phyloP scores from a whole-genome alignment of 345 rosid genomes.

The Trapa bicornis region DNA sequence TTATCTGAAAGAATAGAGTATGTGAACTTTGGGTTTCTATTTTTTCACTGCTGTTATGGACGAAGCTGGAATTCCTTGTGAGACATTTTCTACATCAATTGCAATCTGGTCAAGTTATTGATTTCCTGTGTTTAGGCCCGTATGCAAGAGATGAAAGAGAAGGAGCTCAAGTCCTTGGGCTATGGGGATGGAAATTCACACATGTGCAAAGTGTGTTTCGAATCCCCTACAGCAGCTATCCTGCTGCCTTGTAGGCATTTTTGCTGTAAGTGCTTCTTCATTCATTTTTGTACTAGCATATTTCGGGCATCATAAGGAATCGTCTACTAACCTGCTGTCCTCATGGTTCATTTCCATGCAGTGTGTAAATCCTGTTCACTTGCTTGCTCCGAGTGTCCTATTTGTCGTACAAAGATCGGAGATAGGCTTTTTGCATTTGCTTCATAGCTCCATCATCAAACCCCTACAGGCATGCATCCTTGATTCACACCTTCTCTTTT shows the following conservation, averaged over 20 bases:
- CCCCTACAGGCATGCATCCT: slow-evolving; percentile 23
- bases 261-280: slow-evolving; percentile 55
- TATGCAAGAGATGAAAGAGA: slow-evolving; percentile 99
- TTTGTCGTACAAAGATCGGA: slow-evolving; percentile 85
- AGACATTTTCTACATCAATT: background rate
- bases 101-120: background rate
- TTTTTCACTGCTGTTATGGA: too few relatives aligned
- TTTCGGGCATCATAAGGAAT: background rate
- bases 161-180: slow-evolving; percentile 53
- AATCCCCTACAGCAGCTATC: slow-evolving; percentile 89
- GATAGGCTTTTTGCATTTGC: slow-evolving; percentile 96
- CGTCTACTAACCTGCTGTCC: background rate
- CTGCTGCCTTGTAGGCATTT: slow-evolving; percentile 99
- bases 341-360: slow-evolving; percentile 23
- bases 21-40: too few relatives aligned
- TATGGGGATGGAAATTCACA: slow-evolving; percentile 85
- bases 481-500: background rate
- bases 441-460: slow-evolving; percentile 32
- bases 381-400: slow-evolving; percentile 96
- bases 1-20: too few relatives aligned
- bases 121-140: slow-evolving; percentile 44
- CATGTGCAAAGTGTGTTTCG: slow-evolving; percentile 94
- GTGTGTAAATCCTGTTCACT: slow-evolving; percentile 98
- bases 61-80: background rate
- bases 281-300: background rate